phyloP scores from a whole-genome alignment of 176 grass and related monocot genomes.

The Microstegium vimineum region DNA sequence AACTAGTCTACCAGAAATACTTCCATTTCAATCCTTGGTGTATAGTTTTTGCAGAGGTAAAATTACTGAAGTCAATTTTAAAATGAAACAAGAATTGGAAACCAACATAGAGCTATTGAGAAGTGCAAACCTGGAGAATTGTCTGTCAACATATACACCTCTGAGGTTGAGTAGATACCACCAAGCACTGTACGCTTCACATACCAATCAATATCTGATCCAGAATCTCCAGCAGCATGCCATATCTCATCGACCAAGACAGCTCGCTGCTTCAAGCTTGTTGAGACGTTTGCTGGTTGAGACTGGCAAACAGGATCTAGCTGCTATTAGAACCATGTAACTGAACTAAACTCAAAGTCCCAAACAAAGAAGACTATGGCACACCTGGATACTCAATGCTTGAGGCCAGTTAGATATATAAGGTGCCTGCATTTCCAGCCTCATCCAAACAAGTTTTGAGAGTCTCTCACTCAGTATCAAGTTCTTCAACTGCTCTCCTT shows the following conservation, averaged over 20 bases:
- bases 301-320: slow-evolving; percentile 53
- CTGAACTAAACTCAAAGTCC: neutral
- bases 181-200: slow-evolving; percentile 86
- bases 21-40: neutral
- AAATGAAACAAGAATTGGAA: neutral
- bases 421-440: slow-evolving; percentile 86
- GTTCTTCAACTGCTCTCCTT: slow-evolving; percentile 65
- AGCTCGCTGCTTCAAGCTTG: slow-evolving; percentile 93
- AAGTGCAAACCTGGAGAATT: slow-evolving; percentile 71
- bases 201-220: slow-evolving; percentile 92
- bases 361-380: slow-evolving; percentile 11
- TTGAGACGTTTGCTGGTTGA: slow-evolving; percentile 77
- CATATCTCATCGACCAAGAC: slow-evolving; percentile 91
- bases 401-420: slow-evolving; percentile 98
- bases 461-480: slow-evolving; percentile 74
- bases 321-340: neutral
- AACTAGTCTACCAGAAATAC: neutral
- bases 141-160: slow-evolving; percentile 96
- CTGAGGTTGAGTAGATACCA: slow-evolving; percentile 90
- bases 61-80: neutral
- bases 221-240: slow-evolving; percentile 78
- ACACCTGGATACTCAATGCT: slow-evolving; percentile 90
- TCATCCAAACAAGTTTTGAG: slow-evolving; percentile 67
- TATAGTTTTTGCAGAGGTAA: neutral
- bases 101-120: neutral